Conservation (phyloP, 192 early-diverging fungal species). For the Diversispora epigaea region DNA sequence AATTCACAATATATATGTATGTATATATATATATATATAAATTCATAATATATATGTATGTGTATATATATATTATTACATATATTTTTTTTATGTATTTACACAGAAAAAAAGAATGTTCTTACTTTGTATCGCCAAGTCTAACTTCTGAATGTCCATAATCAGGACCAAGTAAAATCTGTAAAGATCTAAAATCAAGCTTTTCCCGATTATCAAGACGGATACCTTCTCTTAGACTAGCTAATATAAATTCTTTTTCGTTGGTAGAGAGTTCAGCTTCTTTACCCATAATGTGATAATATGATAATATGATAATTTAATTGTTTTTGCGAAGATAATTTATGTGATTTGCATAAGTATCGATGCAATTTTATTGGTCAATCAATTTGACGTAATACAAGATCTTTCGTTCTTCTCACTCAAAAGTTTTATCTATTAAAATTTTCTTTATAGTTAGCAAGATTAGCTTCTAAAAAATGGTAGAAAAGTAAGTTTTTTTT, state of each 20-base stretch:
- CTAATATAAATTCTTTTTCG: slow-evolving; percentile 73
- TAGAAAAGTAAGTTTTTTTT: too few species aligned
- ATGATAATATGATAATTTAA: neutral
- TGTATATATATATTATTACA: neutral
- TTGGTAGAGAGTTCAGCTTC: slow-evolving; percentile 65
- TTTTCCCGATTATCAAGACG: slow-evolving; percentile 78
- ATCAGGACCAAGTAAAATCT: slow-evolving; percentile 67
- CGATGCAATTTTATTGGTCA: too few species aligned
- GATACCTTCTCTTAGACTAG: slow-evolving; percentile 65
- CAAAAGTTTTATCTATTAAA: too few species aligned
- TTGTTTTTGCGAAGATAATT: too few species aligned
- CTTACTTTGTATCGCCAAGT: slow-evolving; percentile 76
- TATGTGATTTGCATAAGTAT: too few species aligned
- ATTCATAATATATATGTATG: too few species aligned
- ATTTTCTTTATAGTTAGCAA: too few species aligned
- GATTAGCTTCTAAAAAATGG: too few species aligned
- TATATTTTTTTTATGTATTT: too few species aligned
- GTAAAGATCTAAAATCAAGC: slow-evolving; percentile 70
- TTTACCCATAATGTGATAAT: slow-evolving; percentile 43
- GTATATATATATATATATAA: neutral
- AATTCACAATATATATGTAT: neutral
- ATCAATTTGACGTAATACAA: too few species aligned
- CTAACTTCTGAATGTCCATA: slow-evolving; percentile 75
- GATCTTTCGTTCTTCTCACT: too few species aligned
- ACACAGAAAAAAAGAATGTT: too few species aligned